phyloP scores from a whole-genome alignment of 2,329 filamentous ascomycete species.

The Fusarium caatingaense region DNA sequence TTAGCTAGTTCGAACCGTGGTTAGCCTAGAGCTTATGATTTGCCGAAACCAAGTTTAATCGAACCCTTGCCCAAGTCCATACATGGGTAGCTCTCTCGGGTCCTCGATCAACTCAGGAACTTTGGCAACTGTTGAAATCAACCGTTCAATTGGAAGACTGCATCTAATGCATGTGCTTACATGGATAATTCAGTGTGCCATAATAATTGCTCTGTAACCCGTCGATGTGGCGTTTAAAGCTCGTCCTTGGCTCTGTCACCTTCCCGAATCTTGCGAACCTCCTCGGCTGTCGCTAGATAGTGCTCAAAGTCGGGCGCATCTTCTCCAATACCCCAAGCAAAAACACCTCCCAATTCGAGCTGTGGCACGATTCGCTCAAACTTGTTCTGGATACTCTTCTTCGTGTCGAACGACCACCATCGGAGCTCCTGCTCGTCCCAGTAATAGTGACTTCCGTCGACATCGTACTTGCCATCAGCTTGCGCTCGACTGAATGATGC shows the following conservation, averaged over 20 bases:
- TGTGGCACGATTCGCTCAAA: slow-evolving; percentile 68
- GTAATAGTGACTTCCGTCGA: slow-evolving; percentile 77
- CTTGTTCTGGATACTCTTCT: slow-evolving; percentile 69
- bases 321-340: slow-evolving; percentile 81
- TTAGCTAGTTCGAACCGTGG: slow-evolving; percentile 36
- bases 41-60: slow-evolving; percentile 27
- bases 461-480: slow-evolving; percentile 59
- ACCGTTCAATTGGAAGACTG: slow-evolving; percentile 10
- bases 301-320: slow-evolving; percentile 63
- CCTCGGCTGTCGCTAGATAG: slow-evolving; percentile 51
- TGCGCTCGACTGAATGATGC: slow-evolving; percentile 69
- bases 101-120: neutral
- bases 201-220: neutral
- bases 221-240: slow-evolving; percentile 37
- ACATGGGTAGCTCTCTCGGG: slow-evolving; percentile 5
- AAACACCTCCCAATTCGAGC: slow-evolving; percentile 73
- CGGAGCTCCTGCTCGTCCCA: slow-evolving; percentile 68
- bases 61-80: slow-evolving; percentile 26
- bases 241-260: slow-evolving; percentile 44
- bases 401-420: slow-evolving; percentile 82
- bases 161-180: slow-evolving; percentile 18
- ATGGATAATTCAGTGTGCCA: slow-evolving; percentile 17
- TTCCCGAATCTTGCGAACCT: slow-evolving; percentile 34
- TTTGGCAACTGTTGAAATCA: neutral
- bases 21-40: slow-evolving; percentile 39